These are phyloP conservation scores for Cryptococcus amylolentus DNA, from an alignment of 1,284 basidiomycete genomes.

Conservation along the genomic window DNA sequence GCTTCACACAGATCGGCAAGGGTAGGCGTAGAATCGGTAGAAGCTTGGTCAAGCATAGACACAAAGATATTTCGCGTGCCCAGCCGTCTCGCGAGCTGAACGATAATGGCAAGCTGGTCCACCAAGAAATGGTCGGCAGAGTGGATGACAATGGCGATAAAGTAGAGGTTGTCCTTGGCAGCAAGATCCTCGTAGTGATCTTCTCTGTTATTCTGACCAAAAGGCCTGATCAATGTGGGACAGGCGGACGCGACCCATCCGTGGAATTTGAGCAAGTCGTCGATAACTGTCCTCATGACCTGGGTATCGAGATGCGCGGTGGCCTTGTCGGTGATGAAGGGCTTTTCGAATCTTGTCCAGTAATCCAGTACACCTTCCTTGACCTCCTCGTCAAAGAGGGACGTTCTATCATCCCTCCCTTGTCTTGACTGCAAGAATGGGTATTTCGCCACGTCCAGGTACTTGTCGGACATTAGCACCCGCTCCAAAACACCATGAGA, in stretches of 20 bases:
- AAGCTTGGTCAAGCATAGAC: constrained; percentile 92
- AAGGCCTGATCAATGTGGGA: constrained; percentile 81
- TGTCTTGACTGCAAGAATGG: constrained; percentile 79
- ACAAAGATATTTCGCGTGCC: constrained; percentile 86
- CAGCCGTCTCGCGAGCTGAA: constrained; percentile 83
- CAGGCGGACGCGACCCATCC: constrained; percentile 99
- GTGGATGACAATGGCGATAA: constrained; percentile 86
- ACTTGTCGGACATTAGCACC: constrained; percentile 76
- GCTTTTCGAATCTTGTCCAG: constrained; percentile 85
- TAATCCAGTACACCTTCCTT: constrained; percentile 74
- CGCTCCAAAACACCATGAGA: constrained; percentile 78
- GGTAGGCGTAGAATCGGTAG: constrained; percentile 86
- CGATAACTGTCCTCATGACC: constrained; percentile 77
- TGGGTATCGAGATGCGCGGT: constrained; percentile 84
- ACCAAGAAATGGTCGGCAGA: constrained; percentile 96
- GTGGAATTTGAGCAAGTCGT: constrained; percentile 83
- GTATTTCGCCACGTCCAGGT: constrained; percentile 79
- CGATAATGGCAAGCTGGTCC: constrained; percentile 91
- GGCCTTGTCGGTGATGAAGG: constrained; percentile 74
- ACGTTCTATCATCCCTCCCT: constrained; percentile 74
- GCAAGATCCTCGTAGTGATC: constrained; percentile 83
- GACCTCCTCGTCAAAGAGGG: constrained; percentile 72
- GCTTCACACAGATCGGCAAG: constrained; percentile 88
- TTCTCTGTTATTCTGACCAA: constrained; percentile 78
- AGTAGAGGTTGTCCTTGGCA: constrained; percentile 78